Base-by-base conservation (phyloP, 202 grass and related monocot species). In the Eragrostis tef region DNA sequence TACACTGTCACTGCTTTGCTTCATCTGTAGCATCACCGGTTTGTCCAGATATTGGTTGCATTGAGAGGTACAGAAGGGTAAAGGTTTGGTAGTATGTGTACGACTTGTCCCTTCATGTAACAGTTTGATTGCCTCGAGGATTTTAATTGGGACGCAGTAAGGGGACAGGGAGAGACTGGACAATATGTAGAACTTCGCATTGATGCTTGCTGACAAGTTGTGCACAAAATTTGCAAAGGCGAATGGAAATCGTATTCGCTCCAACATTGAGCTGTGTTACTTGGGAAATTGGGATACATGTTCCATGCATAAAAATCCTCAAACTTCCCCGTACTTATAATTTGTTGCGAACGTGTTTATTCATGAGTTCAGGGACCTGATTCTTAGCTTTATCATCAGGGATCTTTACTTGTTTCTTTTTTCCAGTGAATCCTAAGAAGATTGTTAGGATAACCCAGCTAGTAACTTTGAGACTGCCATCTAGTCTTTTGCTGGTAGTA, bases 371-470 rank as follows among this genome's bases (percentile, higher is more conserved):
- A n/a, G 5, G 9, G 73, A 64, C 6, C 60, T 34, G 26, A 17
- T 65, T 13, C 27, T 42, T 66, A 70, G 7, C 20, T 87, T 17
- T 46, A 67, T 54, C 10, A 6, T 36, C 68, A 36, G 12, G 5
- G 50, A 48, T 10, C 13, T 20, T 51, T 6, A 12, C 51, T 0
- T 12, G 16, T 51, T 72, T 73, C 16, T 57, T 42, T 88, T 42
- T 15, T 26, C 20, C 7, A 24, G 29, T 64, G 5, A 44, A 70
- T 64, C 61, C 10, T 60, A 61, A 42, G 49, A 56, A 57, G 8
- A 69, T 60, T 86, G 25, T 24, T 75, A 52, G 42, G 53, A 65
- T 39, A n/a, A 65, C 61, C 20, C 44, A 69, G 15, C 64, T 21
- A 70, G 34, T 75, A 44, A 20, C 15, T 51, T 70, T 80, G 36